Conservation (phyloP, 2,329 filamentous ascomycete species). For the Fusarium sp. region DNA sequence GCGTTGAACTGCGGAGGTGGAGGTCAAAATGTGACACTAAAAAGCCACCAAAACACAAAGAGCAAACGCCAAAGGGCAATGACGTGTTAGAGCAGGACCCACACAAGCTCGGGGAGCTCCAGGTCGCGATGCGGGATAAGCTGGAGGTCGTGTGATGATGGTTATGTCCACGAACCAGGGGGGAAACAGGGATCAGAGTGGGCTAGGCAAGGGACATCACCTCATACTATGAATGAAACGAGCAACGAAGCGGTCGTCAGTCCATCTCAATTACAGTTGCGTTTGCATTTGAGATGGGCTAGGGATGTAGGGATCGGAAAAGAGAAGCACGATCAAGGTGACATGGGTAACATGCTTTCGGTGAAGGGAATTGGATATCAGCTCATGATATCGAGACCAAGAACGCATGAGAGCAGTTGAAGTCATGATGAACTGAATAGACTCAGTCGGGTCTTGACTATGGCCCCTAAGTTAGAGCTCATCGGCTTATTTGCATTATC, state of each 20-base stretch:
- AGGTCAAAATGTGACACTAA: conserved; percentile 27
- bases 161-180: conserved; percentile 19
- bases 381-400: conserved; percentile 1
- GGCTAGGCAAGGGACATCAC: conserved; percentile 11
- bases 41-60: conserved; percentile 17
- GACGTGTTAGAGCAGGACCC: conserved; percentile 38
- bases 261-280: not conserved
- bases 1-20: conserved; percentile 40
- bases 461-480: not conserved
- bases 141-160: conserved; percentile 32
- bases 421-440: conserved; percentile 9
- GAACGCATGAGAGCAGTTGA: not conserved
- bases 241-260: not conserved
- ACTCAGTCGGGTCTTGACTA: not conserved
- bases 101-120: conserved; percentile 45
- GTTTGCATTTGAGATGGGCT: not conserved
- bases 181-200: conserved; percentile 16
- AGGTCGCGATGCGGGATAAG: conserved; percentile 37
- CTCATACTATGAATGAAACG: conserved; percentile 16
- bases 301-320: not conserved
- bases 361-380: not conserved
- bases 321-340: not conserved
- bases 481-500: not conserved
- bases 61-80: conserved; percentile 24
- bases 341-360: not conserved